Percentiles rank a stretch among this genome's conserved stretches.
phyloP scores from a whole-genome alignment of 768 basidiomycete species.

The Fomitopsis serialis region DNA sequence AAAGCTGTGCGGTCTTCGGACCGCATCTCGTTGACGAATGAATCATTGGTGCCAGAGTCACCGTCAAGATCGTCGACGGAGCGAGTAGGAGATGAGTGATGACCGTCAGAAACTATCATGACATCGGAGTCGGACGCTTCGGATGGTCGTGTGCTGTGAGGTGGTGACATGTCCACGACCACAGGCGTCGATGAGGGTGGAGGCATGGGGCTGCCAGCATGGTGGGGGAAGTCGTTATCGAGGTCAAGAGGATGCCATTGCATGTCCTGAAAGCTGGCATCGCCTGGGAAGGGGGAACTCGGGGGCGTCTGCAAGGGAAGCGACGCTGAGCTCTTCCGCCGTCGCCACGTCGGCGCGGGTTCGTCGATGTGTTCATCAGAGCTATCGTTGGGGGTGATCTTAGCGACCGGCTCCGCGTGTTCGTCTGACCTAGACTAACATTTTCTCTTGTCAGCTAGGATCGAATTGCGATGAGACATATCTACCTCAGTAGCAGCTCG shows the following conservation, averaged over 20 bases:
- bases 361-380: background rate
- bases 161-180: background rate
- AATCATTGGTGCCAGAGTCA: background rate
- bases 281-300: background rate
- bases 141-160: conserved; percentile 3
- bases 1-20: conserved; percentile 28
- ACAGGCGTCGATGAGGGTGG: background rate
- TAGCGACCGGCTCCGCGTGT: background rate
- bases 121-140: conserved; percentile 15
- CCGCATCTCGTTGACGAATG: background rate
- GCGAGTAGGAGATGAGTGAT: background rate
- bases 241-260: background rate
- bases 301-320: background rate
- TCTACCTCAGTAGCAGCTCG: background rate
- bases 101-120: conserved; percentile 13
- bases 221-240: background rate
- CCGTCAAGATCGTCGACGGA: background rate
- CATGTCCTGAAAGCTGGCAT: background rate
- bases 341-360: conserved; percentile 1
- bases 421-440: no score
- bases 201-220: background rate
- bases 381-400: background rate
- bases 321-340: background rate
- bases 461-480: background rate
- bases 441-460: background rate